Base-by-base conservation (phyloP, 352 stramenopile species). In the Globisporangium solare region DNA sequence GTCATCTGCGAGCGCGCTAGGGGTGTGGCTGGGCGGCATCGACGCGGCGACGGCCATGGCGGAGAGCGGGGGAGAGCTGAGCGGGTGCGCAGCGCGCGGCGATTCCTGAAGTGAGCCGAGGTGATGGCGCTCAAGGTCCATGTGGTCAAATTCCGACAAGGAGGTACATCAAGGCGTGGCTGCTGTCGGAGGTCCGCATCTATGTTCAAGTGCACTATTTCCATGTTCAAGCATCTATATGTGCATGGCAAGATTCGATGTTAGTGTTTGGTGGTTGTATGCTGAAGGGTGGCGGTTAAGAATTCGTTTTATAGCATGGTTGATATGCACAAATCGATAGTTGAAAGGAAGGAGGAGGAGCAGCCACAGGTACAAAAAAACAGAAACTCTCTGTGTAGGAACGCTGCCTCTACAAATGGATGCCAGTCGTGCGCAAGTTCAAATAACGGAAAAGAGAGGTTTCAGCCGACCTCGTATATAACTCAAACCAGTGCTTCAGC, bases 341-440 rank as follows among this genome's bases (percentile, higher is more conserved):
- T 45, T 22, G 32, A 14, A 10, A 22, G 32, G 17, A 17, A 17
- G 15, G 41, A 17, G n/a, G 13, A 32, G 5, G 7, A 15, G n/a
- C 11, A 21, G 3, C 3, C 15, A 14, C 6, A 0, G 31, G 22
- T 55, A 35, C n/a, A n/a, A n/a, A 55, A 47, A 56, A 56, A 47
- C 20, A 12, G 50, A 56, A 56, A 13, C 13, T 56, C 50, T 47
- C 50, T 56, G 13, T 56, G 47, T n/a, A 56, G 46, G 50, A 56
- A 35, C 50, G 45, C 11, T 7, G 31, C 35, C 50, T 47, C 12
- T 32, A 13, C 0, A 47, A 47, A 4, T 41, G 15, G 48, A 54
- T 54, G 31, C 27, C 4, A 35, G 37, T 32, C 27, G 13, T 21
- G 37, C 37, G n/a, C 15, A 56, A 56, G 50, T 56, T 56, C 50